Conservation (phyloP, 441 rosid genomes). For the Aquilaria agallochum region DNA sequence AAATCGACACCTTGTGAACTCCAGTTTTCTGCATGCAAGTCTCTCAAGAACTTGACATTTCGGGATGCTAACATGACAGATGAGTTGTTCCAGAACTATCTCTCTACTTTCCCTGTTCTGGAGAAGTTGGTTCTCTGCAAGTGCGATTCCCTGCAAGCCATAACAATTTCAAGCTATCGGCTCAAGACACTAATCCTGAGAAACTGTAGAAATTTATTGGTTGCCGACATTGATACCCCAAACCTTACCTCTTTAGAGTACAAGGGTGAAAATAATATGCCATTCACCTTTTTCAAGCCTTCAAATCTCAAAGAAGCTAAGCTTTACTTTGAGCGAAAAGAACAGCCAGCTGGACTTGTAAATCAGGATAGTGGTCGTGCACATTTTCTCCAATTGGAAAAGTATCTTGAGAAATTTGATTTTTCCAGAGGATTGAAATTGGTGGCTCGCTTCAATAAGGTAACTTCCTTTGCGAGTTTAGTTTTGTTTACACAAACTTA, state of each 20-base stretch:
- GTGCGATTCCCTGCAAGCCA: constrained; percentile 17
- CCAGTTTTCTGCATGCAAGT: constrained; percentile 15
- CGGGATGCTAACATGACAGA: constrained; percentile 21
- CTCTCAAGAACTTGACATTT: constrained; percentile 23
- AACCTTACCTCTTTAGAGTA: constrained; percentile 35
- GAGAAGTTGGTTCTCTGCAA: constrained; percentile 26
- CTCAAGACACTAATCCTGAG: constrained; percentile 23
- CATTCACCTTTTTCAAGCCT: constrained; percentile 30
- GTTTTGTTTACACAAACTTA: not conserved
- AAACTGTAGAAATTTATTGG: constrained; percentile 18
- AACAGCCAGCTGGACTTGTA: not conserved
- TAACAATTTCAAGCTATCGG: constrained; percentile 14
- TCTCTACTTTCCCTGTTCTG: constrained; percentile 24
- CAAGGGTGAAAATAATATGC: constrained; percentile 23
- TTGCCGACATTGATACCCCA: constrained; percentile 25
- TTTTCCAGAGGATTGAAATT: constrained; percentile 24
- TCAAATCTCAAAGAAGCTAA: constrained; percentile 29
- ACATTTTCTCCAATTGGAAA: constrained; percentile 17
- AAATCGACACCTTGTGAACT: constrained; percentile 8
- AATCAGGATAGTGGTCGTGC: not conserved
- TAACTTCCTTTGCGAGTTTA: constrained; percentile 2
- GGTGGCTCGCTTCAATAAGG: constrained; percentile 17
- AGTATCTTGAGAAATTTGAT: constrained; percentile 25
- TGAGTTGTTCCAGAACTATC: constrained; percentile 15
- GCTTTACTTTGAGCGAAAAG: constrained; percentile 14